These are phyloP conservation scores for Polytrichum commune DNA, from an alignment of 225 moss, liverwort and hornwort species.

Conservation along the genomic window DNA sequence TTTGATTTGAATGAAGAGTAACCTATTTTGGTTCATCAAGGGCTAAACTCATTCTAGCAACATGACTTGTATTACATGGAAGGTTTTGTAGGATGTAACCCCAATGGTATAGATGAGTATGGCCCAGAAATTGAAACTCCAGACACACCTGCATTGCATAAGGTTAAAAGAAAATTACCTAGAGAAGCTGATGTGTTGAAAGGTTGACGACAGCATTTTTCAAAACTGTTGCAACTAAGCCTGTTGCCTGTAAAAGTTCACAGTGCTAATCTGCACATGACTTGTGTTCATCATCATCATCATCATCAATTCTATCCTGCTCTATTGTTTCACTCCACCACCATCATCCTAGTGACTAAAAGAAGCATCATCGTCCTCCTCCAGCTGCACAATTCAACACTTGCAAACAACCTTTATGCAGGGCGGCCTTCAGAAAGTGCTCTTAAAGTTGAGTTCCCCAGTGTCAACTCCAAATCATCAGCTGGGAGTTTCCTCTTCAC, in stretches of 20 bases:
- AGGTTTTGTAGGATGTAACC: too few relatives aligned
- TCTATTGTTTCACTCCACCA: neutral
- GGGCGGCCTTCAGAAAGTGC: constrained; percentile 53
- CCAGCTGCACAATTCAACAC: too few relatives aligned
- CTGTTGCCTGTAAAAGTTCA: neutral
- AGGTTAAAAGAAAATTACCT: neutral
- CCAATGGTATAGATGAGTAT: too few relatives aligned
- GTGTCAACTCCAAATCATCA: constrained; percentile 80
- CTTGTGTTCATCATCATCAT: too few relatives aligned
- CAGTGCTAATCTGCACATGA: neutral
- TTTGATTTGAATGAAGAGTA: too few relatives aligned
- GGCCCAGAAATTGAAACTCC: too few relatives aligned
- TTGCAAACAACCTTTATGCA: neutral
- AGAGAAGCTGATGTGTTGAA: neutral
- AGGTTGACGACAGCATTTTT: neutral
- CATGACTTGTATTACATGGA: too few relatives aligned
- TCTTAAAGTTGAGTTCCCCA: constrained; percentile 68
- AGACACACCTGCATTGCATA: neutral
- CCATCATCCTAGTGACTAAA: neutral
- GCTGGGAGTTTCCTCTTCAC: constrained; percentile 60
- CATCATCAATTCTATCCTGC: neutral
- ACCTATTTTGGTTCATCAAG: too few relatives aligned
- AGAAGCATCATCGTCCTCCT: too few relatives aligned
- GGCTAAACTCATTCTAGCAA: too few relatives aligned
- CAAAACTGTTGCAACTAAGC: constrained; percentile 1